Percentiles rank a stretch among this genome's conserved stretches.
Evolutionary conservation across 148 eudicot species (phyloP).

Genomic region (Nepenthes gracilis): DNA sequence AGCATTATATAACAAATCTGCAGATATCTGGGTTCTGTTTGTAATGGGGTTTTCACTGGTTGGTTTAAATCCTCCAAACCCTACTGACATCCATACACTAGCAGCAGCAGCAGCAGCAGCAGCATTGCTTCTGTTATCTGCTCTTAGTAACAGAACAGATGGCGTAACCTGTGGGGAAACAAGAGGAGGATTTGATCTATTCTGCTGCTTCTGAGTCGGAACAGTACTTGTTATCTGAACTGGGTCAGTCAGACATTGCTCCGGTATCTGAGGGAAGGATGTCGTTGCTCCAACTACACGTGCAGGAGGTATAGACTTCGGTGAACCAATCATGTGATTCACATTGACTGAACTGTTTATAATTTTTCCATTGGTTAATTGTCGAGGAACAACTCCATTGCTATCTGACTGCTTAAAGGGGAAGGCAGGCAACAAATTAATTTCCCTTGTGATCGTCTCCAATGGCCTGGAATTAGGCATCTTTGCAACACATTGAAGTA

Average conservation of each 20-base stretch:
- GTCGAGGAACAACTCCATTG: slow-evolving; percentile 23
- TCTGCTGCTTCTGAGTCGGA: slow-evolving; percentile 38
- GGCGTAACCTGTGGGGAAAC: slow-evolving; percentile 16
- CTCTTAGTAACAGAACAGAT: slow-evolving; percentile 30
- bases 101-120: slow-evolving; percentile 42
- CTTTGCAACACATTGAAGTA: slow-evolving; percentile 7
- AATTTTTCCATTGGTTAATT: slow-evolving; percentile 21
- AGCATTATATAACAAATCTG: slow-evolving; percentile 31
- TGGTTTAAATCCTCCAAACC: slow-evolving; percentile 48
- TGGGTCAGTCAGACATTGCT: slow-evolving; percentile 71
- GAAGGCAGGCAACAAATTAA: slow-evolving; percentile 22
- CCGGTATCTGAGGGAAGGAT: slow-evolving; percentile 31
- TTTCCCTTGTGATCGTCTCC: slow-evolving; percentile 19
- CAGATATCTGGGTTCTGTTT: slow-evolving; percentile 34
- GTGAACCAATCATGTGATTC: slow-evolving; percentile 13
- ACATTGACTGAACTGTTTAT: slow-evolving; percentile 20
- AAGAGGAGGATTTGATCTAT: slow-evolving; percentile 18
- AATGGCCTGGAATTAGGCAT: slow-evolving; percentile 16
- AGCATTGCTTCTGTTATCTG: slow-evolving; percentile 44
- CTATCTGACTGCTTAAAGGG: slow-evolving; percentile 38
- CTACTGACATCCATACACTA: slow-evolving; percentile 76
- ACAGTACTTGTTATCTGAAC: slow-evolving; percentile 77
- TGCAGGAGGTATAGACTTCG: too few relatives aligned
- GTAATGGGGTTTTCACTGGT: slow-evolving; percentile 26
- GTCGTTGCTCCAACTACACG: too few relatives aligned